Evolutionary conservation across 345 rosid genomes (phyloP).

Genomic region (Aurinia saxatilis): DNA sequence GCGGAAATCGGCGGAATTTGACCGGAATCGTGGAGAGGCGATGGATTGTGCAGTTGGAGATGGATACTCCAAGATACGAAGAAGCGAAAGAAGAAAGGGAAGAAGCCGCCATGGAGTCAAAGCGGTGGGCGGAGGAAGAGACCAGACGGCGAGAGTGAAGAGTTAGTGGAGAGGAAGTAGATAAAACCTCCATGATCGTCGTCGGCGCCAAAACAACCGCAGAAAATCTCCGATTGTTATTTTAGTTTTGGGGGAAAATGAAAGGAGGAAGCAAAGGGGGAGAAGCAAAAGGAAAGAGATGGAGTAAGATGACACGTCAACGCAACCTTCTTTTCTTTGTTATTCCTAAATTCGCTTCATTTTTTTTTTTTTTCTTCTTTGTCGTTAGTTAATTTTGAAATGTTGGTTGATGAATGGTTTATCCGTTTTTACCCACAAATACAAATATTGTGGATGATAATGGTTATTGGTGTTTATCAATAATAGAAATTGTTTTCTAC

Average conservation of each 20-base stretch:
- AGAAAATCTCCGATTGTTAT: neutral
- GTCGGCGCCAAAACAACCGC: neutral
- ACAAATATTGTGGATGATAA: too few species aligned
- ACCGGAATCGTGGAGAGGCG: conserved; percentile 11
- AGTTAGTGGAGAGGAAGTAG: conserved; percentile 52
- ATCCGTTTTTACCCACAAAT: too few species aligned
- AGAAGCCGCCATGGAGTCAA: conserved; percentile 24
- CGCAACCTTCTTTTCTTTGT: conserved; percentile 7
- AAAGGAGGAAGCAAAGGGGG: conserved; percentile 21
- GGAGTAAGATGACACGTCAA: conserved; percentile 36
- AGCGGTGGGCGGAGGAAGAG: conserved; percentile 23
- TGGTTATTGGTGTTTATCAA: too few species aligned
- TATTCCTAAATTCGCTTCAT: too few species aligned
- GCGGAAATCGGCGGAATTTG: conserved; percentile 15
- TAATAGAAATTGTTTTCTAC: too few species aligned
- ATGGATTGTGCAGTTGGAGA: conserved; percentile 30
- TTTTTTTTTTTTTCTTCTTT: too few species aligned
- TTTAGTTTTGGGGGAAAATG: too few species aligned
- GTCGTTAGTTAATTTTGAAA: too few species aligned
- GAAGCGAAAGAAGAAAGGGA: conserved; percentile 43
- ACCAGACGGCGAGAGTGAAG: conserved; percentile 41
- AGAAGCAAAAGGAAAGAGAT: conserved; percentile 37
- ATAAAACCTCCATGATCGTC: conserved; percentile 44
- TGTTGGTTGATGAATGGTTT: too few species aligned
- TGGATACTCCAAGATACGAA: conserved; percentile 45